phyloP scores from a whole-genome alignment of 106 monocot genomes.

The Phalaenopsis aphrodite region DNA sequence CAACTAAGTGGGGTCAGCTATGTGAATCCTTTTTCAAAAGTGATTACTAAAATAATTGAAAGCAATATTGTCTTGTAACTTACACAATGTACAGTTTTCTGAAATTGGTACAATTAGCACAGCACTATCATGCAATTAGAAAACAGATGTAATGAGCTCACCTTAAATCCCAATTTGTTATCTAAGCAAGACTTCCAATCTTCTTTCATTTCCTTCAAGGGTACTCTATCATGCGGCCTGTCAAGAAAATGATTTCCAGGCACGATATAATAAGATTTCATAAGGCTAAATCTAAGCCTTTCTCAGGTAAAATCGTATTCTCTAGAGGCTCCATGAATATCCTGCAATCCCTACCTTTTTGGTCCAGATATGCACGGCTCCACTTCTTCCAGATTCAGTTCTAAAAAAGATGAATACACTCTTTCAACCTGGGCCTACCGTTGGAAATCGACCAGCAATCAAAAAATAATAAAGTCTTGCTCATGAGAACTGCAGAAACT shows the following conservation, averaged over 20 bases:
- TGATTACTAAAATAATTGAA: no score
- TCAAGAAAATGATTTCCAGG: slow-evolving; percentile 4
- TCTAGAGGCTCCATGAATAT: not conserved
- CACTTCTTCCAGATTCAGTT: slow-evolving; percentile 76
- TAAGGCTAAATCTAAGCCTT: not conserved
- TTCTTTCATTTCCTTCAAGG: slow-evolving; percentile 61
- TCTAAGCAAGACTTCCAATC: slow-evolving; percentile 74
- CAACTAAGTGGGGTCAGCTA: no score
- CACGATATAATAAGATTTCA: slow-evolving; percentile 3
- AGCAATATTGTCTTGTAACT: no score
- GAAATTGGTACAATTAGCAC: no score
- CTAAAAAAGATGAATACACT: slow-evolving; percentile 75
- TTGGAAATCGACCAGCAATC: slow-evolving; percentile 3
- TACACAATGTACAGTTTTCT: no score
- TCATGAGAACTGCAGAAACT: not conserved
- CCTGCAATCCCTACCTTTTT: slow-evolving; percentile 52
- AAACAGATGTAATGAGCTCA: slow-evolving; percentile 2
- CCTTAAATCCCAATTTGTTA: slow-evolving; percentile 69
- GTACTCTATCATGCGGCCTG: slow-evolving; percentile 50
- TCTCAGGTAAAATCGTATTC: not conserved
- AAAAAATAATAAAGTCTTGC: slow-evolving; percentile 1
- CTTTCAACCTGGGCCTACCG: slow-evolving; percentile 67
- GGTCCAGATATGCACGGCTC: slow-evolving; percentile 92
- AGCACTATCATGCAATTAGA: not conserved
- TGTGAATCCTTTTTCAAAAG: no score